Base-by-base conservation (phyloP, 352 stramenopile species). In the Pythium biforme region DNA sequence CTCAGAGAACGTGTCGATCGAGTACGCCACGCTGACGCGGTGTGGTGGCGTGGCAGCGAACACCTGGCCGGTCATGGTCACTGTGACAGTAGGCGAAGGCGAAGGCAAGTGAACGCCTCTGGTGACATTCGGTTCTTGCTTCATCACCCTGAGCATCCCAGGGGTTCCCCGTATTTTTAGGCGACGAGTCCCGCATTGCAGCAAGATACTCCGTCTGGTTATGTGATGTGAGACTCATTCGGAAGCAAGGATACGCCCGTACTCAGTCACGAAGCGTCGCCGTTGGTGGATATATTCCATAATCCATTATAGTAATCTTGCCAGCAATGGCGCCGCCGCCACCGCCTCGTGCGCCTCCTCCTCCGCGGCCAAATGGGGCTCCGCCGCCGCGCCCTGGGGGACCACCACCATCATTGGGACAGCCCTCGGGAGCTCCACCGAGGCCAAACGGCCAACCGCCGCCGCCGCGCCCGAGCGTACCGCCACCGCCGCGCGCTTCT, bases 1-100 rank as follows among this genome's bases (percentile, higher is more conserved):
- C 37, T 89, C 77, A 1, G 74, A 69, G 64, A 90, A 87, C 26
- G 76, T 68, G 60, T 89, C 77, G 22, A 89, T 70, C 4, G 77
- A 82, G 55, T 86, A 88, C 31, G 52, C 59, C 22, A 60, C 46
- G 31, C 19, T 48, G 39, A 54, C 34, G 15, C 40, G 39, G 26
- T 52, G 40, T 51, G 39, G 26, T 23, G 40, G 51, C 20, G 51
- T n/a, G 31, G 55, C 45, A 26, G 45, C 22, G 23, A 51, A 62
- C 12, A 62, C 23, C 27, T 62, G 43, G 19, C 55, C 43, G 0
- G 55, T 62, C 55, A 62, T 55, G 17, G 5, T 50, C 19, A 27
- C 2, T n/a, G 11, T 15, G 43, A 50, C 10, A 50, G 12, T 20
- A 10, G 17, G 8, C 6, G 11, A 7, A 43, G 6, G 37, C 37